Evolutionary conservation across 2,329 filamentous ascomycete species (phyloP), one percentile per base, ranked within the genome.

Genomic region (Alternaria metachromatica): DNA sequence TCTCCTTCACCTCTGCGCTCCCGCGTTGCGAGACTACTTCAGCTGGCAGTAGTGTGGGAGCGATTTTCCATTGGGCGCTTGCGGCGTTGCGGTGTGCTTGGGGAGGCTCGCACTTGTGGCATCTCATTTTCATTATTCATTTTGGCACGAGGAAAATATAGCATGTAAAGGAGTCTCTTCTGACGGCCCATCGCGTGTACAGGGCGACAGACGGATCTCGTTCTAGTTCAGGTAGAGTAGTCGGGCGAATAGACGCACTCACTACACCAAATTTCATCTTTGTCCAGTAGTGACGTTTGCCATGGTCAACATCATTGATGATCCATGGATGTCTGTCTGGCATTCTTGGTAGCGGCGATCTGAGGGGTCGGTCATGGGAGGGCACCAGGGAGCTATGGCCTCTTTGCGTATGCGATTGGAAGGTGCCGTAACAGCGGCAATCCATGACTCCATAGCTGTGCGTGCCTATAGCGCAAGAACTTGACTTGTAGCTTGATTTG

Each of bases 131-230:
- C 60, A 68, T 65, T 64, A 69, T 72, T 68, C 61, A 67, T 69
- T 70, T 69, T 64, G 68, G 70, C 60, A 68, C 64, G 73, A 63
- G 66, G 67, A 72, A 73, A 73, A 74, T 65, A 69, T 66, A 71
- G 68, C 72, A 72, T 75, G 68, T 69, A 68, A 69, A 70, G 71
- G 68, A 72, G 70, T 72, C 64, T 68, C 66, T 66, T 69, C 63
- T 63, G 57, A 63, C 51, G 60, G 55, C 60, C 44, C 41, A 60
- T 70, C 62, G 56, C 66, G 65, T 61, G 61, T 62, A 62, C 60
- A 61, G 66, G 55, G 65, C 53, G 55, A 57, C 37, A 44, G 63
- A 61, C 56, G 37, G 62, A 55, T 37, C 55, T 58, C 65, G 62
- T 59, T 54, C 64, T 66, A 65, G 60, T 66, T 58, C 66, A 70